Percentiles rank a stretch among this genome's conserved stretches.
Evolutionary conservation across 1,284 basidiomycete genomes (phyloP).

Genomic region (Trichosporon sp.): DNA sequence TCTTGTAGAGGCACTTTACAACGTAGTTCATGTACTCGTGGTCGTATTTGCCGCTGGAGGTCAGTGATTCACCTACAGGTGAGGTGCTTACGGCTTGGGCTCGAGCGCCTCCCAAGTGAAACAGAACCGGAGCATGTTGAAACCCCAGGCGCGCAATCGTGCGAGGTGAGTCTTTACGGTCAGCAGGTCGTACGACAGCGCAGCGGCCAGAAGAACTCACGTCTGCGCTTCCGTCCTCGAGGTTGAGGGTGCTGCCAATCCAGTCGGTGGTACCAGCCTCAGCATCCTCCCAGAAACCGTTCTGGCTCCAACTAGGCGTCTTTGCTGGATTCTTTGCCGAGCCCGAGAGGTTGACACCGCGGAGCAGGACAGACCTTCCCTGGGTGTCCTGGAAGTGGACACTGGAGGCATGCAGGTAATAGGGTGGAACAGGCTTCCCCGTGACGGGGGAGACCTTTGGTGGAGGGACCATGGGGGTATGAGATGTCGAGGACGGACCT

Average conservation of each 20-base stretch:
- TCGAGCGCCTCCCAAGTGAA: conserved; percentile 94
- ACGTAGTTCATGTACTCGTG: conserved; percentile 89
- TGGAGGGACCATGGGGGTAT: conserved; percentile 35
- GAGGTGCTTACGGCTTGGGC: conserved; percentile 78
- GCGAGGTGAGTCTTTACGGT: conserved; percentile 76
- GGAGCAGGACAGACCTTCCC: conserved; percentile 77
- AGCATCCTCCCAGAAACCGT: conserved; percentile 85
- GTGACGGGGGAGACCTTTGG: conserved; percentile 63
- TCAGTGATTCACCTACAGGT: neutral
- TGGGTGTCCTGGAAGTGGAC: conserved; percentile 76
- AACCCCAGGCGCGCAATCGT: conserved; percentile 84
- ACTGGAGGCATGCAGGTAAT: conserved; percentile 61
- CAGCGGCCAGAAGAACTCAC: conserved; percentile 19
- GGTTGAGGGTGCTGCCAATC: conserved; percentile 68
- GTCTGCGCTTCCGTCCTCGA: conserved; percentile 54
- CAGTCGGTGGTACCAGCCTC: conserved; percentile 65
- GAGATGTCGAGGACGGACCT: neutral
- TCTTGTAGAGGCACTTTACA: conserved; percentile 76
- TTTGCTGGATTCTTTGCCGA: conserved; percentile 75
- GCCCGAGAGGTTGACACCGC: conserved; percentile 90
- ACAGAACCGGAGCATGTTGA: conserved; percentile 86
- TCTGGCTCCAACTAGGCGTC: conserved; percentile 62
- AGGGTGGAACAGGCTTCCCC: conserved; percentile 52
- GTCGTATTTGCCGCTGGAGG: conserved; percentile 76
- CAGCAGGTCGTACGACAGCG: neutral